phyloP scores from a whole-genome alignment of 805 yeast species.

The Schwanniomyces sp. region DNA sequence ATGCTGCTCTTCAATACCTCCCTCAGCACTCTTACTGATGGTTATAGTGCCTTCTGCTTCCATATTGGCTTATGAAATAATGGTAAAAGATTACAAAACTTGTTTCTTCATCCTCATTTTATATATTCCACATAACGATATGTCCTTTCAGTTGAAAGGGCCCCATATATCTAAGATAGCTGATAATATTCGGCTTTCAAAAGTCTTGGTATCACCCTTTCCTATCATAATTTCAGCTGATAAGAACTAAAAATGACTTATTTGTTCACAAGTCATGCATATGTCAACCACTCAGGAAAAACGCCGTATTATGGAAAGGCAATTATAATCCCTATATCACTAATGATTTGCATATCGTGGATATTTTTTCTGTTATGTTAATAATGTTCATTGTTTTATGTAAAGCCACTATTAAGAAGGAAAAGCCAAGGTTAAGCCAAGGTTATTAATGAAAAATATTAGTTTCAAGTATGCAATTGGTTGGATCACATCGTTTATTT shows the following conservation, averaged over 20 bases:
- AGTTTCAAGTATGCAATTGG: too few relatives aligned
- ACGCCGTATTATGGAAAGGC: neutral
- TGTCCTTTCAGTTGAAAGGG: neutral
- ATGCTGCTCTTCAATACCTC: slow-evolving; percentile 3
- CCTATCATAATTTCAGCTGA: neutral
- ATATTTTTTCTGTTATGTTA: too few relatives aligned
- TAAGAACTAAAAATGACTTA: neutral
- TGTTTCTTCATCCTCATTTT: too few relatives aligned
- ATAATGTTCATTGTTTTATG: too few relatives aligned
- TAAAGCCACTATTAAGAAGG: too few relatives aligned
- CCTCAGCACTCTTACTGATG: neutral
- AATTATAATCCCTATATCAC: neutral
- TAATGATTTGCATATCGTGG: neutral
- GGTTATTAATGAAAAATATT: too few relatives aligned
- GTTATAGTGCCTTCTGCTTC: neutral
- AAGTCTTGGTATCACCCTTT: neutral
- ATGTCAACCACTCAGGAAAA: neutral
- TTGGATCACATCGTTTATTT: too few relatives aligned
- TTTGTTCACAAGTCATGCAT: too few relatives aligned
- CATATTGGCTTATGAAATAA: neutral
- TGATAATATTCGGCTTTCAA: neutral
- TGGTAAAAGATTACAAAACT: too few relatives aligned
- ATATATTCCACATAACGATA: neutral
- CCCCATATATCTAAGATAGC: too few relatives aligned
- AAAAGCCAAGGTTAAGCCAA: too few relatives aligned